A percentile compares a stretch with the other conserved stretches of the same genome.
Evolutionary conservation across 1,284 basidiomycete species (phyloP).

Genomic region (Ganoderma sp.): DNA sequence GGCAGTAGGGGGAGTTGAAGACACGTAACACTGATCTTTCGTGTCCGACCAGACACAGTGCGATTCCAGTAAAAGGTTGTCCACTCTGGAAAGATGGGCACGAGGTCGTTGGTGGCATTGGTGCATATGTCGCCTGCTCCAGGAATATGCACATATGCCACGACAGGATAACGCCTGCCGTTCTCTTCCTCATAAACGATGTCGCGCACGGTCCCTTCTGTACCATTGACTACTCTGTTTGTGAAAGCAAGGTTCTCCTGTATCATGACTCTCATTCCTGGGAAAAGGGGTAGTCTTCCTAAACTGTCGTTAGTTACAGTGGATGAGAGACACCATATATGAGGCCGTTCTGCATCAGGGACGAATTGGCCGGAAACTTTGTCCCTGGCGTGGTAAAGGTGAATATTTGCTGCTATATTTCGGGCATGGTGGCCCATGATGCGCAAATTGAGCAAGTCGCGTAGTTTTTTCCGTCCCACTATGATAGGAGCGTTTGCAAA

Average conservation of each 20-base stretch:
- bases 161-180: background rate
- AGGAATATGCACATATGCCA: background rate
- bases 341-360: no score
- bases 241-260: background rate
- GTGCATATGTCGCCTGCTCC: background rate
- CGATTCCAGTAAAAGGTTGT: background rate
- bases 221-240: background rate
- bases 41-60: background rate
- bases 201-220: background rate
- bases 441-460: no score
- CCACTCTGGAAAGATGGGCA: background rate
- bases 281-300: no score
- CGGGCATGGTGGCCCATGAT: background rate
- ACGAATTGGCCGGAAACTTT: no score
- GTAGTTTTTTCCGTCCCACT: no score
- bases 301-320: no score
- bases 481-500: no score
- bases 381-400: no score
- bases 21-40: background rate
- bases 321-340: no score
- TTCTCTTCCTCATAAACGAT: background rate
- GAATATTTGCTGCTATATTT: no score
- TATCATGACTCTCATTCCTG: no score
- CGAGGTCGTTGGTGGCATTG: background rate
- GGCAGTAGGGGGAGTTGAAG: background rate